Conservation (phyloP, 2,329 filamentous ascomycete genomes). For the Curvularia hawaiiensis region DNA sequence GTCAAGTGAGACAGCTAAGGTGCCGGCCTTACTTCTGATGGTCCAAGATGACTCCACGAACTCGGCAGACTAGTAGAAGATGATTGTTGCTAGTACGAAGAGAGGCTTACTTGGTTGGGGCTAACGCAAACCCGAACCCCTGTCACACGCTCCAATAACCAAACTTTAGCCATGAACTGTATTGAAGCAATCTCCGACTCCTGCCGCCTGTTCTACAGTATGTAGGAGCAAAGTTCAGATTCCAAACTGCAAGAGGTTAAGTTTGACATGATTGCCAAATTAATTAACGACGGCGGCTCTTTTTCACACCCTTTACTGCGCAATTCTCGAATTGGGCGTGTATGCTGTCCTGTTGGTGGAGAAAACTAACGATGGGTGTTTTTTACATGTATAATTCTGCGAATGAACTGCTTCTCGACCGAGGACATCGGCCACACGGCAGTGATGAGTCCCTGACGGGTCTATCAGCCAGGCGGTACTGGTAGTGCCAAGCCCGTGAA, state of each 20-base stretch:
- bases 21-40: background rate
- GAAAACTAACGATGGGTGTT: background rate
- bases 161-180: background rate
- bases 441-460: background rate
- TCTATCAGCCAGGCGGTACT: background rate
- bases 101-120: background rate
- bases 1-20: background rate
- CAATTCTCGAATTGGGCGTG: background rate
- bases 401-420: background rate
- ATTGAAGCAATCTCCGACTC: background rate
- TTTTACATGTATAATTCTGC: background rate
- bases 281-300: background rate
- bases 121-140: background rate
- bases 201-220: background rate
- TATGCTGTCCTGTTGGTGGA: background rate
- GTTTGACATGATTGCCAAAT: background rate
- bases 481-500: background rate
- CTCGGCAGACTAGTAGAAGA: background rate
- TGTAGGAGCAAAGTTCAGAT: background rate
- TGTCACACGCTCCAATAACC: background rate
- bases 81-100: background rate
- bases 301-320: background rate
- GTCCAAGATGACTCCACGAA: background rate
- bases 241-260: background rate
- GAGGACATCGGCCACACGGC: background rate